These are phyloP conservation scores for Juglanconis sp. DNA, from an alignment of 2,329 filamentous ascomycete species.

Conservation along the genomic window DNA sequence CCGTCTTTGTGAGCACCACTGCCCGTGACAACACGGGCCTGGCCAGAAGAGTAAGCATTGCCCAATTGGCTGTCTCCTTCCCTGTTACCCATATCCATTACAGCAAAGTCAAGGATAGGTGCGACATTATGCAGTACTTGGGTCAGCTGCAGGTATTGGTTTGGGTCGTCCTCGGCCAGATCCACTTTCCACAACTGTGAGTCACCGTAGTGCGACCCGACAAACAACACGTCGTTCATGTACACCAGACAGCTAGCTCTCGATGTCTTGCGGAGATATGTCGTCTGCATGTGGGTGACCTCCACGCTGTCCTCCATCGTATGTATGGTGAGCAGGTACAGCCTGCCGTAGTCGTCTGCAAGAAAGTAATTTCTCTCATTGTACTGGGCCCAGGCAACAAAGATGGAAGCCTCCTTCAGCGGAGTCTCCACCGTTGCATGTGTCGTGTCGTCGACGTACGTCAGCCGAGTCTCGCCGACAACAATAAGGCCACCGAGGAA, in stretches of 20 bases:
- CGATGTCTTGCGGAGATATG: constrained; percentile 63
- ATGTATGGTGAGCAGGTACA: constrained; percentile 81
- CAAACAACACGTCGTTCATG: constrained; percentile 70
- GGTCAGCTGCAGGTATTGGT: constrained; percentile 55
- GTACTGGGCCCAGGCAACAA: constrained; percentile 85
- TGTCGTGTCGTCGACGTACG: constrained; percentile 78
- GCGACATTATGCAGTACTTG: constrained; percentile 83
- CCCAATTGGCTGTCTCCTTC: constrained; percentile 70
- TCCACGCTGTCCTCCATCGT: constrained; percentile 53
- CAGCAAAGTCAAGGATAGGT: constrained; percentile 84
- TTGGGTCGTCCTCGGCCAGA: constrained; percentile 38
- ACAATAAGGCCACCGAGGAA: constrained; percentile 69
- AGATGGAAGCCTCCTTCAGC: constrained; percentile 74
- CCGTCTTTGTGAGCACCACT: constrained; percentile 89
- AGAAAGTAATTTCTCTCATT: constrained; percentile 82
- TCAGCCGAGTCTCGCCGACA: constrained; percentile 75
- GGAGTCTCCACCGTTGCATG: constrained; percentile 62
- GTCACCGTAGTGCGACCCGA: constrained; percentile 91
- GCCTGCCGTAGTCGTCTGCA: constrained; percentile 82
- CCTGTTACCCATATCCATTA: constrained; percentile 93
- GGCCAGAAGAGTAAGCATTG: constrained; percentile 91
- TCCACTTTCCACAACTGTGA: constrained; percentile 75
- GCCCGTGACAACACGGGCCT: constrained; percentile 88
- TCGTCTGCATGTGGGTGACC: constrained; percentile 71
- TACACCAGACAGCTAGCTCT: constrained; percentile 78